A percentile compares a stretch with the other conserved stretches of the same genome.
Evolutionary conservation across 1,139 yeast species (phyloP).

Genomic region (Kurtzmaniella natalensis): DNA sequence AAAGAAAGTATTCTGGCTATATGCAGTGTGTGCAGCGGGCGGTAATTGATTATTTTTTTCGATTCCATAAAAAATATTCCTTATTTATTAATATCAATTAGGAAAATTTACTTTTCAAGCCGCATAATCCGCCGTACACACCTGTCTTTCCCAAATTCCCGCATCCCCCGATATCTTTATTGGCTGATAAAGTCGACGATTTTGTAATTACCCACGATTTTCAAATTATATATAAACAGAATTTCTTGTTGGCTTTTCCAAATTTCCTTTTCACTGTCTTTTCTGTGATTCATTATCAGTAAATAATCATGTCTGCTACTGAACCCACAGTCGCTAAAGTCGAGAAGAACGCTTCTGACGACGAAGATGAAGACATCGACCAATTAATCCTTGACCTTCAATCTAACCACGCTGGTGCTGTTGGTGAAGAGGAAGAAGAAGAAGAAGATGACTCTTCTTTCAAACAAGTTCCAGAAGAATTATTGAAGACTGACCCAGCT

Average conservation of each 20-base stretch:
- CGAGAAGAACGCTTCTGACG: conserved; percentile 50
- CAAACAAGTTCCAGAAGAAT: conserved; percentile 84
- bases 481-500: conserved; percentile 81
- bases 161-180: conserved; percentile 10
- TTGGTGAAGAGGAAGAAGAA: conserved; percentile 44
- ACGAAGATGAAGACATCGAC: conserved; percentile 82
- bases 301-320: conserved; percentile 39
- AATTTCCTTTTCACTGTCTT: conserved; percentile 7
- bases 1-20: background rate
- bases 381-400: conserved; percentile 86
- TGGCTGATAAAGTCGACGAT: conserved; percentile 12
- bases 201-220: conserved; percentile 6
- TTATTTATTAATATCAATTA: too few relatives aligned
- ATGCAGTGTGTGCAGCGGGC: too few relatives aligned
- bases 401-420: conserved; percentile 58
- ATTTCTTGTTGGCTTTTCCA: conserved; percentile 2
- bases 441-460: conserved; percentile 45
- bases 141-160: conserved; percentile 8
- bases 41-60: too few relatives aligned
- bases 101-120: too few relatives aligned
- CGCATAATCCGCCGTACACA: conserved; percentile 3
- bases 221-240: conserved; percentile 2
- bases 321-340: conserved; percentile 49
- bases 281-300: conserved; percentile 8
- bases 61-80: too few relatives aligned